Evolutionary conservation across 1,284 basidiomycete genomes (phyloP).

Genomic region (Pseudozyma hubeiensis): DNA sequence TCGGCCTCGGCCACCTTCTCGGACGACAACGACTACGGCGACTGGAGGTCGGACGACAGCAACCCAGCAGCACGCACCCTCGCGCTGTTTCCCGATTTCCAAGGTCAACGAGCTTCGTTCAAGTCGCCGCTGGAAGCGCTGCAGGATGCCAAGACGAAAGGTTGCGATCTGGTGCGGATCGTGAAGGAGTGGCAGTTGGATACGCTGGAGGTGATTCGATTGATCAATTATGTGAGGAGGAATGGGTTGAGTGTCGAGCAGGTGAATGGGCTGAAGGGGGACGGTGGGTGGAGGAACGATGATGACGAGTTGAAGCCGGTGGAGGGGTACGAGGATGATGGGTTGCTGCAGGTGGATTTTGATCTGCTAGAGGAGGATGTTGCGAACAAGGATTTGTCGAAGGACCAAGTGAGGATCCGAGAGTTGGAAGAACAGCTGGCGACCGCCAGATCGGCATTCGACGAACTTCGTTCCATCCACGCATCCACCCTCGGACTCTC

Average conservation of each 20-base stretch:
- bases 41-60: slow-evolving; percentile 32
- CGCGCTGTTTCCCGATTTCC: slow-evolving; percentile 25
- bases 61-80: slow-evolving; percentile 25
- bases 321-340: slow-evolving; percentile 62
- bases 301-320: slow-evolving; percentile 65
- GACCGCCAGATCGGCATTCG: slow-evolving; percentile 41
- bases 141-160: slow-evolving; percentile 44
- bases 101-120: slow-evolving; percentile 33
- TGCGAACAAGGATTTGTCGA: neutral
- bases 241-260: slow-evolving; percentile 22
- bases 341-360: slow-evolving; percentile 63
- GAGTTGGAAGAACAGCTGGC: slow-evolving; percentile 53
- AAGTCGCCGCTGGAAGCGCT: slow-evolving; percentile 51
- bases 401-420: slow-evolving; percentile 10
- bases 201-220: slow-evolving; percentile 61
- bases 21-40: slow-evolving; percentile 54
- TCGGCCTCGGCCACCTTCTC: slow-evolving; percentile 32
- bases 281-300: slow-evolving; percentile 44
- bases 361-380: slow-evolving; percentile 30
- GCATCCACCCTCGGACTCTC: slow-evolving; percentile 40
- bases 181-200: slow-evolving; percentile 52
- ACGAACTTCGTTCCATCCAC: slow-evolving; percentile 54
- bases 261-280: slow-evolving; percentile 27
- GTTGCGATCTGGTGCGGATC: slow-evolving; percentile 57
- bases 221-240: slow-evolving; percentile 64